Base-by-base conservation (phyloP, 805 yeast genomes). In the Yamadazyma sp. region DNA sequence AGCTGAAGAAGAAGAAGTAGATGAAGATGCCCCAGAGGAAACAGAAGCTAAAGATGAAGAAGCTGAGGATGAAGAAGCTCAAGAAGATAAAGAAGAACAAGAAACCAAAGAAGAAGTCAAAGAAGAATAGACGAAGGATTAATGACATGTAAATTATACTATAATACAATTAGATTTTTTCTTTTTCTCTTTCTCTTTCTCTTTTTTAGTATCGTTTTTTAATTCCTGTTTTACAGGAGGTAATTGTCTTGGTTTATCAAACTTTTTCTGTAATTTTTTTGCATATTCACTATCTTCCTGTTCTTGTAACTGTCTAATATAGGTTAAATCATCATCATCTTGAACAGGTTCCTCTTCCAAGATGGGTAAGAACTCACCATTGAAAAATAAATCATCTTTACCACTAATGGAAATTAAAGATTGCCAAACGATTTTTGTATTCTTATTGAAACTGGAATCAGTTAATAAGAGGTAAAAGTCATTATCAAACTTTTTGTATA, bases 401-500 rank as follows among this genome's bases (percentile, higher is more conserved):
- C 96, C 96, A 28, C 70, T 70, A 3, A 79, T 71, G 2, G 86
- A 75, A 31, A 70, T 72, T 27, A 91, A 60, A 1, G 84, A 75
- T 53, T 85, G 89, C 98, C 98, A 91, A 6, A 86, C 86, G 13
- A 83, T 72, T n/a, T 48, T 50, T 10, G 52, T 39, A n/a, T 70
- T 62, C 1, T 55, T 49, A 26, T 69, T 64, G 49, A 77, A 82
- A 3, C 93, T 87, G 11, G 70, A 62, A 52, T 93, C 96, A 1
- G 93, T 85, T 3, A 85, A 81, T 18, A 91, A 64, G 4, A 76
- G 58, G 51, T 75, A 87, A 21, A 91, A 62, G 26, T 58, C 69
- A 28, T 52, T 47, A 36, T 69, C 69, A 19, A 66, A 67, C 15
- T 56, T 55, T 50, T 80, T 80, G 47, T 68, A 73, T 8, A 89